Evolutionary conservation across 345 rosid genomes (phyloP), one percentile per base, ranked within the genome.

Genomic region (Euclidium syriacum): DNA sequence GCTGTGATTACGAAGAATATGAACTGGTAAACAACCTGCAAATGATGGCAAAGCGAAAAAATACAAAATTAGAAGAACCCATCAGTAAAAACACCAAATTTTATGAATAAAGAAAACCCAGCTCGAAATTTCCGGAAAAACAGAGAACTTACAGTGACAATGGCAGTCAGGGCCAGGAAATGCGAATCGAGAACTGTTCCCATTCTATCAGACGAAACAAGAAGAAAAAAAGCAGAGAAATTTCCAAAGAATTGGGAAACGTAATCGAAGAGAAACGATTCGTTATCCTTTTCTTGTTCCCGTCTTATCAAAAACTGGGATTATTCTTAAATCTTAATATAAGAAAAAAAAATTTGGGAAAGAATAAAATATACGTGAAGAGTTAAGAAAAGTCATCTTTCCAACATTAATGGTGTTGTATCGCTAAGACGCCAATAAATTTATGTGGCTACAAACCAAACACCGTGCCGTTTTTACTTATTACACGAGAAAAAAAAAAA

Each of bases 121-220:
- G 30, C 5, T 27, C 42, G 12, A 27, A 48, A n/a, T 40, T 47
- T 23, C 19, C 17, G 3, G 52, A 44, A n/a, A 42, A 30, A 56
- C 20, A 23, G 23, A 29, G 62, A 18, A 17, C 46, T 64, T 76
- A 88, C 92, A 52, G 96, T 85, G 67, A 66, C 76, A 23, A 66
- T 66, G 0, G 68, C 72, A 41, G 76, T 72, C 51, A 88, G 83
- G 29, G 90, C 87, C 10, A 91, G 73, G 70, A 88, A 91, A 77
- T 88, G 86, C 38, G 91, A 85, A 73, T 91, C 98, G 1, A 86
- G 56, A 16, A 86, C 87, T 33, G 86, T 81, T 78, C 83, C 95
- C 98, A 91, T 90, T 49, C 42, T 42, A 41, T 64, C 49, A 10
- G 49, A 27, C 19, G 47, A 48, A 5, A 48, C 3, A 10, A n/a